Evolutionary conservation across 78 protist genomes (phyloP).

Genomic region (Planoprotostelium fungivorum): DNA sequence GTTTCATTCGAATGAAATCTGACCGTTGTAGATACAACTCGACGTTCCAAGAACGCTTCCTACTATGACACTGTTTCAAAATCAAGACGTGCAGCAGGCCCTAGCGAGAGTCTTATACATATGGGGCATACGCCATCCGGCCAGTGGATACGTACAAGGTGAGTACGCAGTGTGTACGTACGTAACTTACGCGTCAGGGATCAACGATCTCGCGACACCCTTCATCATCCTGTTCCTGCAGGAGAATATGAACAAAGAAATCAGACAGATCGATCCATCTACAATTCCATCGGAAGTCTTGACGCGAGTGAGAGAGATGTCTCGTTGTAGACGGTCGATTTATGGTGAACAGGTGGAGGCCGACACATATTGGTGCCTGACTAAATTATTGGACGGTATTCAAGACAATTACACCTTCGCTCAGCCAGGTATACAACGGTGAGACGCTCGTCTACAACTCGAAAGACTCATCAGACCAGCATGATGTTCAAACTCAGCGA

Average conservation of each 20-base stretch:
- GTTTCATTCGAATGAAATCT: background rate
- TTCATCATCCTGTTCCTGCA: conserved; percentile 68
- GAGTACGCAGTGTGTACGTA: background rate
- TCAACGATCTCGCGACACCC: conserved; percentile 90
- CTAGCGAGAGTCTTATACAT: conserved; percentile 86
- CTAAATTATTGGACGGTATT: conserved; percentile 74
- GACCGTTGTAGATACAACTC: conserved; percentile 61
- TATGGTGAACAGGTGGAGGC: conserved; percentile 76
- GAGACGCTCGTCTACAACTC: background rate
- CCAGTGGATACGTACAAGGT: conserved; percentile 97
- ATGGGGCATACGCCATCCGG: conserved; percentile 95
- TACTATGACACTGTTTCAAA: conserved; percentile 62
- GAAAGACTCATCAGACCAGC: background rate
- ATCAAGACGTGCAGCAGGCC: conserved; percentile 37
- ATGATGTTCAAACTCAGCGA: conserved; percentile 62
- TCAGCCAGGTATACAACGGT: conserved; percentile 90
- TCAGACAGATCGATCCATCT: background rate
- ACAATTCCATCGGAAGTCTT: background rate
- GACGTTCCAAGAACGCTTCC: conserved; percentile 91
- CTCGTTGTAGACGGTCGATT: conserved; percentile 28
- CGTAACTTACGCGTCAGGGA: background rate
- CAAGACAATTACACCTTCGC: conserved; percentile 92
- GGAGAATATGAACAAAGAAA: conserved; percentile 33
- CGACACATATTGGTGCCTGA: conserved; percentile 91
- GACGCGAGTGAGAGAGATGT: background rate